Evolutionary conservation across 345 rosid species (phyloP).

Genomic region (Punica granatum): DNA sequence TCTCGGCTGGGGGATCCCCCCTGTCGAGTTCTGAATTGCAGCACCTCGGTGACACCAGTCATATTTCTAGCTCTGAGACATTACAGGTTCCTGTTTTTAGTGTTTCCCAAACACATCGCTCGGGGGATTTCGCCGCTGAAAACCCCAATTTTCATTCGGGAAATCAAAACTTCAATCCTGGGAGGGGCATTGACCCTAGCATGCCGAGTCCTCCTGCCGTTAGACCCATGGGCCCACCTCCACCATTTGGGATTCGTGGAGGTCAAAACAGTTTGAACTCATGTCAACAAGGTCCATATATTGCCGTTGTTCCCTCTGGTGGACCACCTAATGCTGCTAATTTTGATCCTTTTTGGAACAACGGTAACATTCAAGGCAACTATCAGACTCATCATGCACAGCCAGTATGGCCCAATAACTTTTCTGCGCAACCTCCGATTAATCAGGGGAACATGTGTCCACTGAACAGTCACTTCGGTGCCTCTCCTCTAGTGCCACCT

Average conservation of each 20-base stretch:
- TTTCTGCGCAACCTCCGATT: constrained; percentile 13
- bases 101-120: constrained; percentile 11
- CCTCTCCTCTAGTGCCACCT: constrained; percentile 10
- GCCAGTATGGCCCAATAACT: constrained; percentile 19
- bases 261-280: constrained; percentile 18
- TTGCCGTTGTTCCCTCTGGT: constrained; percentile 7
- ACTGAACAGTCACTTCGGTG: constrained; percentile 5
- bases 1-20: constrained; percentile 33
- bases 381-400: constrained; percentile 11
- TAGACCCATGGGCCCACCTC: constrained; percentile 7
- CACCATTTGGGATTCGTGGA: constrained; percentile 13
- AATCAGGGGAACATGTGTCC: constrained; percentile 6
- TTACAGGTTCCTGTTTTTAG: constrained; percentile 14
- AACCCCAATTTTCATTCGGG: constrained; percentile 11
- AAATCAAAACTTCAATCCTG: constrained; percentile 14
- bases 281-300: constrained; percentile 14
- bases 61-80: constrained; percentile 14
- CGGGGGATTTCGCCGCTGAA: constrained; percentile 10
- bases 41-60: too few relatives aligned
- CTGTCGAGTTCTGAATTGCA: constrained; percentile 15
- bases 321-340: constrained; percentile 16
- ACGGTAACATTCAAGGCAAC: constrained; percentile 12
- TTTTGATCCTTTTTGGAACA: constrained; percentile 21
- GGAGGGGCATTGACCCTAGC: constrained; percentile 17
- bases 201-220: constrained; percentile 14